Evolutionary conservation across 2,329 filamentous ascomycete species (phyloP).

Genomic region (Triangularia verruculosa): DNA sequence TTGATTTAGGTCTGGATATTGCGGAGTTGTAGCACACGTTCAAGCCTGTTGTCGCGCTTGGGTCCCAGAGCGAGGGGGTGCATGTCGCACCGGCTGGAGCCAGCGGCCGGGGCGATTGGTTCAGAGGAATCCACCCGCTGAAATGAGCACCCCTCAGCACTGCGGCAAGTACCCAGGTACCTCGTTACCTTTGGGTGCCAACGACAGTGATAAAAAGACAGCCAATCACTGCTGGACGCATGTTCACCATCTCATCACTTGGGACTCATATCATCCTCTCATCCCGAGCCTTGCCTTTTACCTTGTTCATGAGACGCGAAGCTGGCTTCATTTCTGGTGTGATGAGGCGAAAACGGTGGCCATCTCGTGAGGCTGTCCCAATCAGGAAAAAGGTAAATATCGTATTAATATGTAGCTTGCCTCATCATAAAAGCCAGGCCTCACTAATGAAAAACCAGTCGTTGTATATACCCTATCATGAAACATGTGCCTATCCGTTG

Average conservation of each 20-base stretch:
- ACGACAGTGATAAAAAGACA: conserved; percentile 5
- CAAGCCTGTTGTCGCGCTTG: conserved; percentile 22
- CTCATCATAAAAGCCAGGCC: background rate
- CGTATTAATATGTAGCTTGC: background rate
- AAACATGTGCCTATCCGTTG: background rate
- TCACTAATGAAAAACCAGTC: too few species aligned
- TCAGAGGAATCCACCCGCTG: conserved; percentile 18
- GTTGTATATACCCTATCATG: background rate
- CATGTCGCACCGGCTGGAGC: conserved; percentile 2
- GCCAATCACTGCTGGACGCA: conserved; percentile 24
- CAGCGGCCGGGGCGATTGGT: conserved; percentile 21
- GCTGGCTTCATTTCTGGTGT: background rate
- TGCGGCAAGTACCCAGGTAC: conserved; percentile 7
- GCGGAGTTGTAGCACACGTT: conserved; percentile 13
- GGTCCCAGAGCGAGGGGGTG: conserved; percentile 12
- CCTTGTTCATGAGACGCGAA: background rate
- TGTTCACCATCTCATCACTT: conserved; percentile 11
- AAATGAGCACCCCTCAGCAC: conserved; percentile 10
- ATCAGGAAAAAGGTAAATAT: background rate
- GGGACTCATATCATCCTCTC: conserved; percentile 2
- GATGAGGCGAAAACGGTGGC: too few species aligned
- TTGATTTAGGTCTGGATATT: conserved; percentile 12
- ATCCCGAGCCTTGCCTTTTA: background rate
- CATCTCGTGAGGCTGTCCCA: background rate
- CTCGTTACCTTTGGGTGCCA: conserved; percentile 15